These are phyloP conservation scores for Leptodontidium sp. DNA, from an alignment of 2,329 filamentous ascomycete species.

Conservation along the genomic window DNA sequence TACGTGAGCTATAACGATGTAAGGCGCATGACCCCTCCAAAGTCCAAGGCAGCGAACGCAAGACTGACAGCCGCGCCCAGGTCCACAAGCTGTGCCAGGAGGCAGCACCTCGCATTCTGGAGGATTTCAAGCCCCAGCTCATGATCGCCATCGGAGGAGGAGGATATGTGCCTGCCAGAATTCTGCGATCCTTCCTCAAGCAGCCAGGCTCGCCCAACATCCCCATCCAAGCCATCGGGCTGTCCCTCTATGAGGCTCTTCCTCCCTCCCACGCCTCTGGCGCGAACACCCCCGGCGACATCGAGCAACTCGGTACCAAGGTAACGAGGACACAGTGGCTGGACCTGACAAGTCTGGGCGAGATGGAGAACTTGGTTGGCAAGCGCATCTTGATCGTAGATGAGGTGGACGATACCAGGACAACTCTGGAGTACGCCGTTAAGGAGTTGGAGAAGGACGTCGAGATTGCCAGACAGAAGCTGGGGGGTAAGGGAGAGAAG, in stretches of 20 bases:
- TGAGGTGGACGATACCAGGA: conserved; percentile 95
- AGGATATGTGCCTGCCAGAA: conserved; percentile 95
- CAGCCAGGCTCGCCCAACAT: conserved; percentile 88
- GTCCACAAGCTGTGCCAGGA: conserved; percentile 97
- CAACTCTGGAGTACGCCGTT: conserved; percentile 92
- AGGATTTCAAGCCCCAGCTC: conserved; percentile 88
- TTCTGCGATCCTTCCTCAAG: conserved; percentile 97
- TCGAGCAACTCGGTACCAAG: conserved; percentile 85
- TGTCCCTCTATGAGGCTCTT: conserved; percentile 94
- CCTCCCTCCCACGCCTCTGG: conserved; percentile 61
- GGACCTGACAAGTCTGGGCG: conserved; percentile 80
- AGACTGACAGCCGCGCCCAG: conserved; percentile 56
- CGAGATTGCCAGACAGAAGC: conserved; percentile 75
- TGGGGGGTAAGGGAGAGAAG: conserved; percentile 76
- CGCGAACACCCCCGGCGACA: conserved; percentile 51
- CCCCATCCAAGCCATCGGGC: conserved; percentile 97
- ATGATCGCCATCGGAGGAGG: conserved; percentile 99
- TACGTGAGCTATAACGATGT: conserved; percentile 95
- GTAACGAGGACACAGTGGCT: conserved; percentile 99
- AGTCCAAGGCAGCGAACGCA: conserved; percentile 26
- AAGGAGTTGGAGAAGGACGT: conserved; percentile 96
- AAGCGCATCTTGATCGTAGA: conserved; percentile 94
- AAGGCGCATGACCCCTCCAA: conserved; percentile 38
- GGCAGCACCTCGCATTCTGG: conserved; percentile 81
- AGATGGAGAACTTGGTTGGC: conserved; percentile 88